A percentile compares a stretch with the other conserved stretches of the same genome.
phyloP scores from a whole-genome alignment of 371 early-diverging fungal species.

The Actinomortierella wolfii region DNA sequence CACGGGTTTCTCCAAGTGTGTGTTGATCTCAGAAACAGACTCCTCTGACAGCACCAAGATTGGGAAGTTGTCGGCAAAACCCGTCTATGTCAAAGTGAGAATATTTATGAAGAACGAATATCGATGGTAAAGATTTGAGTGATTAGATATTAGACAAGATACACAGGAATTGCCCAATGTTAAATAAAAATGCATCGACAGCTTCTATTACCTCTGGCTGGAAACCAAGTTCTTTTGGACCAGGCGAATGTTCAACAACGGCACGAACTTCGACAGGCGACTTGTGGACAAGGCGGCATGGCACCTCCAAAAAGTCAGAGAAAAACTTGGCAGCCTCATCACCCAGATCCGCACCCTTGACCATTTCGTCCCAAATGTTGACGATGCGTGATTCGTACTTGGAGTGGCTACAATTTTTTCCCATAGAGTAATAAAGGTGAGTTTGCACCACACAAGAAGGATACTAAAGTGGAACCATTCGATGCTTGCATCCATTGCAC shows the following conservation, averaged over 20 bases:
- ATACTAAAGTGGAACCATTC: not conserved
- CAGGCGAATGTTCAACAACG: slow-evolving; percentile 38
- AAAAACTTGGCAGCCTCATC: slow-evolving; percentile 40
- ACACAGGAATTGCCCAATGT: no score
- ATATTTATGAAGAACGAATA: no score
- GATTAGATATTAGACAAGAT: no score
- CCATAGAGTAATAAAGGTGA: not conserved
- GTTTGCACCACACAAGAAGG: not conserved
- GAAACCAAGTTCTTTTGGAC: slow-evolving; percentile 33
- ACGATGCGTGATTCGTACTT: slow-evolving; percentile 27
- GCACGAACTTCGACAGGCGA: slow-evolving; percentile 29
- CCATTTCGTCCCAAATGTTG: slow-evolving; percentile 15
- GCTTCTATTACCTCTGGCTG: slow-evolving; percentile 23
- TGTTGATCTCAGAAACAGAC: slow-evolving; percentile 45
- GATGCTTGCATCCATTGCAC: not conserved
- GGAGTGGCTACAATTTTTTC: slow-evolving; percentile 7
- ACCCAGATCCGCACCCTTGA: slow-evolving; percentile 32
- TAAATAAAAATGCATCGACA: not conserved
- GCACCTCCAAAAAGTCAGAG: slow-evolving; percentile 28
- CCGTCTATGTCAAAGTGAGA: slow-evolving; percentile 24
- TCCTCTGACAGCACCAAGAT: slow-evolving; percentile 45
- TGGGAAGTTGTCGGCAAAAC: slow-evolving; percentile 48
- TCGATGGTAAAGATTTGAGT: no score
- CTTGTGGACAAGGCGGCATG: slow-evolving; percentile 38
- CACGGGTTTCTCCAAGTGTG: slow-evolving; percentile 35